These are phyloP conservation scores for Inonotus hispidus DNA, from an alignment of 1,284 basidiomycete species.

Conservation along the genomic window DNA sequence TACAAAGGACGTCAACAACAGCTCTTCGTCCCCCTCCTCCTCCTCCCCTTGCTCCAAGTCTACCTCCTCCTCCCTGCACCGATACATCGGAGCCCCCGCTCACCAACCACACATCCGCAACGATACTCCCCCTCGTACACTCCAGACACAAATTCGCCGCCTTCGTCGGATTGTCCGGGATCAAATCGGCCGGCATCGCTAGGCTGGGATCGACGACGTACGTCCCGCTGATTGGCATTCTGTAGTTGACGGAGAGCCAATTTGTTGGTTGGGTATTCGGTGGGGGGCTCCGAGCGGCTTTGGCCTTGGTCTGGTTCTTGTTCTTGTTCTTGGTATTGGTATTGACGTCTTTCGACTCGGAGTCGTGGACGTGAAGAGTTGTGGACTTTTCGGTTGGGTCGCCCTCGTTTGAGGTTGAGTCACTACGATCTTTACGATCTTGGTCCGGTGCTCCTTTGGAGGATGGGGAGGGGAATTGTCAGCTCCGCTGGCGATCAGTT, in stretches of 20 bases:
- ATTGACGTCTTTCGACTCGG: too few species aligned
- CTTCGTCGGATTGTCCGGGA: constrained; percentile 3
- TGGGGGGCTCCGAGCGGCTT: background rate
- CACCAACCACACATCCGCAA: background rate
- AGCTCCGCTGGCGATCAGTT: too few species aligned
- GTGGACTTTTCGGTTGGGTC: too few species aligned
- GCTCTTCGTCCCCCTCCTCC: background rate
- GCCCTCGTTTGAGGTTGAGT: too few species aligned
- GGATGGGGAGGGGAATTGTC: too few species aligned
- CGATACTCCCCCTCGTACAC: constrained; percentile 1
- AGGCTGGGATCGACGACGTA: constrained; percentile 17
- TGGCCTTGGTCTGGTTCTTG: background rate
- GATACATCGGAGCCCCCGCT: too few species aligned
- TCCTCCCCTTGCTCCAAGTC: too few species aligned
- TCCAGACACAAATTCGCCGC: background rate
- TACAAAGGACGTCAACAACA: background rate
- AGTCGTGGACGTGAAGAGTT: too few species aligned
- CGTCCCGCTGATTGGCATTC: constrained; percentile 9
- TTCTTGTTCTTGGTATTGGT: too few species aligned
- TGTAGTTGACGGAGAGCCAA: constrained; percentile 1
- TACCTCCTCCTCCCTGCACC: background rate
- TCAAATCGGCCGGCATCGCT: constrained; percentile 13
- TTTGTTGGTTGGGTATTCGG: constrained; percentile 7
- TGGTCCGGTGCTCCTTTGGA: too few species aligned
- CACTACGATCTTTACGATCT: too few species aligned